phyloP scores from a whole-genome alignment of 148 eudicot genomes.

The Polygonum aviculare region DNA sequence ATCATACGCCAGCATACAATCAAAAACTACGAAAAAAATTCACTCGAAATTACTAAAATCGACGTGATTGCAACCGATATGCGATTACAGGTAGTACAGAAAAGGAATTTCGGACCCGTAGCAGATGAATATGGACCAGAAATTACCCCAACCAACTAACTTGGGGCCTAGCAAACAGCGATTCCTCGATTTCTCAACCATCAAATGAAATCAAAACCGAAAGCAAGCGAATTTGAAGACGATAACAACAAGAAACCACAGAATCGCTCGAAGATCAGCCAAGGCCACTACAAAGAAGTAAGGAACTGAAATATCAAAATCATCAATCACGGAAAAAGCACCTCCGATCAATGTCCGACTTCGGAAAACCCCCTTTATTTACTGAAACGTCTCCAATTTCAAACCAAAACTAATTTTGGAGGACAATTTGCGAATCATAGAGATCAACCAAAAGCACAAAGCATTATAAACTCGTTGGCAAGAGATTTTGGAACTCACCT shows the following conservation, averaged over 20 bases:
- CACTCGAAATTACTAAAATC: background rate
- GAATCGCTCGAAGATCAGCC: slow-evolving; percentile 1
- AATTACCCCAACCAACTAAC: background rate
- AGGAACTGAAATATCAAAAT: slow-evolving; percentile 6
- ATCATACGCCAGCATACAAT: background rate
- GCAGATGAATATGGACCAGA: slow-evolving; percentile 4
- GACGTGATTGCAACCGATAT: background rate
- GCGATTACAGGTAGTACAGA: background rate
- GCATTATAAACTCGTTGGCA: background rate
- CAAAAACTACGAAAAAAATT: background rate
- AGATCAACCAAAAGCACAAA: slow-evolving; percentile 4
- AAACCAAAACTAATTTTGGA: background rate
- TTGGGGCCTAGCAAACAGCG: background rate
- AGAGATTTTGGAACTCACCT: background rate
- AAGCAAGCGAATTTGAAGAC: slow-evolving; percentile 2
- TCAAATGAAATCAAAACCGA: background rate
- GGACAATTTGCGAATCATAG: background rate
- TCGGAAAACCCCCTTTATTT: background rate
- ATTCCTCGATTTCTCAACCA: background rate
- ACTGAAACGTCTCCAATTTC: background rate
- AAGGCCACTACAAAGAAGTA: slow-evolving; percentile 4
- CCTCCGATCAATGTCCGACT: background rate
- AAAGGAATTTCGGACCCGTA: background rate
- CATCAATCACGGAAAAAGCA: background rate
- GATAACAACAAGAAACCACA: slow-evolving; percentile 1